Evolutionary conservation across 305 asterid genomes (phyloP).

Genomic region (Solanum hybrid): DNA sequence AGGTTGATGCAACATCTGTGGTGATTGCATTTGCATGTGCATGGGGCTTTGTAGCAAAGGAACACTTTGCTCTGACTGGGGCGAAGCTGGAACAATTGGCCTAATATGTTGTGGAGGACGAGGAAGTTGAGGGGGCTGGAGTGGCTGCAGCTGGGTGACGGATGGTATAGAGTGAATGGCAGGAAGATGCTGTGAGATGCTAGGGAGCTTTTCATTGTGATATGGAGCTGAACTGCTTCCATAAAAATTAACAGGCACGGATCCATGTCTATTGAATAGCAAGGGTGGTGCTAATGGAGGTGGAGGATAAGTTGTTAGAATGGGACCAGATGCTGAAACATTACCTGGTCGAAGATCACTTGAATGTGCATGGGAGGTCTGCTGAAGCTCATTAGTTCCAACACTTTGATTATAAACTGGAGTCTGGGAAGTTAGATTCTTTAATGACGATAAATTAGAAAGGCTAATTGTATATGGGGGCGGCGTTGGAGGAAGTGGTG

Average conservation of each 20-base stretch:
- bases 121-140: constrained; percentile 83
- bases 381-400: constrained; percentile 47
- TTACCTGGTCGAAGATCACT: constrained; percentile 28
- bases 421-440: constrained; percentile 44
- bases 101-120: constrained; percentile 73
- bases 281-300: constrained; percentile 44
- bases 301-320: constrained; percentile 46
- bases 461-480: constrained; percentile 59
- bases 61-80: constrained; percentile 60
- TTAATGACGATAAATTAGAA: constrained; percentile 27
- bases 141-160: constrained; percentile 64
- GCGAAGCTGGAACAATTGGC: constrained; percentile 60
- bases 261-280: constrained; percentile 48
- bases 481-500: constrained; percentile 86
- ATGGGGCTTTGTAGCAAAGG: constrained; percentile 40
- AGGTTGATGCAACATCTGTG: constrained; percentile 53
- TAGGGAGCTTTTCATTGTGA: constrained; percentile 43
- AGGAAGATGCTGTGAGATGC: constrained; percentile 46
- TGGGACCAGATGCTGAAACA: constrained; percentile 36
- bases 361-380: constrained; percentile 24
- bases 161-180: constrained; percentile 40
- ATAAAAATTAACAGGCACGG: constrained; percentile 43
- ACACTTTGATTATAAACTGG: constrained; percentile 37
- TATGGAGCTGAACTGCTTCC: constrained; percentile 48
- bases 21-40: constrained; percentile 30